These are phyloP conservation scores for Eucalyptus pauciflora DNA, from an alignment of 345 rosid species.

Conservation along the genomic window DNA sequence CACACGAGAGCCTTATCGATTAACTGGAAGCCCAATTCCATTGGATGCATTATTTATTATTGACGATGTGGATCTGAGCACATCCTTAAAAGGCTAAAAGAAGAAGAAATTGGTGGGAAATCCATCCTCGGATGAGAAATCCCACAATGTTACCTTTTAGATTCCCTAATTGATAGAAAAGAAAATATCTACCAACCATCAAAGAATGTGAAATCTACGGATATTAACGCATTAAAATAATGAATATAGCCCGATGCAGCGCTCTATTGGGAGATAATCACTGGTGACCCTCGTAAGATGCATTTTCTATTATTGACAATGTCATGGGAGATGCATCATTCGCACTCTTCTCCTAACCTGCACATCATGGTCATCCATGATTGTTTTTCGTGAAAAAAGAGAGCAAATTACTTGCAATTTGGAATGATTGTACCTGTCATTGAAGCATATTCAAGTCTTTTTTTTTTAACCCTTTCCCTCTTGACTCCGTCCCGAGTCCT, in stretches of 20 bases:
- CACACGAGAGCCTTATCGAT: no score
- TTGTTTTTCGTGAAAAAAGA: background rate
- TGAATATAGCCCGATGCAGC: fast-evolving
- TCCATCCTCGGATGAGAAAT: fast-evolving
- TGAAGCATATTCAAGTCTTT: background rate
- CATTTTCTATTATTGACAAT: background rate
- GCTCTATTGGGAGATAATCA: no score
- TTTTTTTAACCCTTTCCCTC: background rate
- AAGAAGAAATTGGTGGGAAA: fast-evolving
- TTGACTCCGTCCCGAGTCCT: background rate
- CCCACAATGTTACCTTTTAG: fast-evolving
- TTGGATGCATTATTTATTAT: no score
- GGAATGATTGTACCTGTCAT: background rate
- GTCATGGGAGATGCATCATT: background rate
- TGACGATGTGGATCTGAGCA: no score
- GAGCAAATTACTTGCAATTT: background rate
- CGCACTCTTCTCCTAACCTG: background rate
- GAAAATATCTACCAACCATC: no score
- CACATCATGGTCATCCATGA: background rate
- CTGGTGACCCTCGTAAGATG: fast-evolving
- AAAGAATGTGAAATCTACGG: fast-evolving
- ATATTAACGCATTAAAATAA: no score
- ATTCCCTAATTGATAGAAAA: no score
- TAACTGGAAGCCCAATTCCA: no score
- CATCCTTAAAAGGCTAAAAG: fast-evolving